Evolutionary conservation across 768 basidiomycete species (phyloP).

Genomic region (Termitomyces sp.): DNA sequence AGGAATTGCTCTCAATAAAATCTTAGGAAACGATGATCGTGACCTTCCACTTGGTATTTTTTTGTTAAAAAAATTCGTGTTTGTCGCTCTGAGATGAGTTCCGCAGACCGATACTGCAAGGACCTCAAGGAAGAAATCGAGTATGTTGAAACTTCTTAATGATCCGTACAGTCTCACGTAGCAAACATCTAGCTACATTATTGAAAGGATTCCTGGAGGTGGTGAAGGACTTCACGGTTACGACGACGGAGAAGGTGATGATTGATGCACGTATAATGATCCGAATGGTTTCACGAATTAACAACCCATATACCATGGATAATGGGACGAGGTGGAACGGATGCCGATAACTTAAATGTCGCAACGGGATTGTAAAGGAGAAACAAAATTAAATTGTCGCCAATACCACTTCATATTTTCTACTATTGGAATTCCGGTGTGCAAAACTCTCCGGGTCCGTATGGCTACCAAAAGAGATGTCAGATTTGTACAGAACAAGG

Average conservation of each 20-base stretch:
- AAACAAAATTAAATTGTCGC: neutral
- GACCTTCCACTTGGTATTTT: slow-evolving; percentile 69
- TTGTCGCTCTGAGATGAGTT: neutral
- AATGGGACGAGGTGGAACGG: neutral
- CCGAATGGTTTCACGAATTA: slow-evolving; percentile 2
- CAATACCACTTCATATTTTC: neutral
- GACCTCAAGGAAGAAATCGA: slow-evolving; percentile 83
- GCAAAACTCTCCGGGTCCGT: slow-evolving; percentile 91
- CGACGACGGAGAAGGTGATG: slow-evolving; percentile 81
- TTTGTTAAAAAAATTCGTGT: neutral
- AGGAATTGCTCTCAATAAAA: neutral
- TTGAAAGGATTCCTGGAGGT: slow-evolving; percentile 65
- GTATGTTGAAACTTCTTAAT: slow-evolving; percentile 35
- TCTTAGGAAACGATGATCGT: slow-evolving; percentile 49
- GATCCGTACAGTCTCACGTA: neutral
- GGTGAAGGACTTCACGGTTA: slow-evolving; percentile 68
- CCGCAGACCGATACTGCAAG: slow-evolving; percentile 72
- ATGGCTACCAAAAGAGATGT: slow-evolving; percentile 53
- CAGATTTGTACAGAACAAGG: neutral
- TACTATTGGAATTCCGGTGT: slow-evolving; percentile 69
- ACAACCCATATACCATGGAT: slow-evolving; percentile 1
- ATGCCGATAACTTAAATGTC: neutral
- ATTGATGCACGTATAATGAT: slow-evolving; percentile 29
- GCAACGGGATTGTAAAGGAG: neutral
- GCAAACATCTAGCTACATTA: slow-evolving; percentile 48